Conservation (phyloP, 441 rosid species). For the Mallotus repandus region DNA sequence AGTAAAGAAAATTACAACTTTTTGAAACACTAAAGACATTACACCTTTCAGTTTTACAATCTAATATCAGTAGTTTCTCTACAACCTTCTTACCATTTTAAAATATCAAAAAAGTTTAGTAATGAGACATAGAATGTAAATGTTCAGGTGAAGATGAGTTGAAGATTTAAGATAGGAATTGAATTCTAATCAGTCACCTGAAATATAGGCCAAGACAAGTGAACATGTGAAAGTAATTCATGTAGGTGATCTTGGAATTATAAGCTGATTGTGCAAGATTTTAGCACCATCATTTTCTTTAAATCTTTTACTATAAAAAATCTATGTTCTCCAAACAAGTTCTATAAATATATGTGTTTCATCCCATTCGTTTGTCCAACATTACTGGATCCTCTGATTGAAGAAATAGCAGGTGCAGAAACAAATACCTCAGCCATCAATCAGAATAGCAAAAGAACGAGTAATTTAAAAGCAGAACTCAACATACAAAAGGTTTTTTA, state of each 20-base stretch:
- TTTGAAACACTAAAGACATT: not conserved
- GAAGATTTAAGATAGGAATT: not conserved
- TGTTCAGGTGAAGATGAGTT: not conserved
- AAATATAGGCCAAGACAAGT: not conserved
- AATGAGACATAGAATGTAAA: not conserved
- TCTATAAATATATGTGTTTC: not conserved
- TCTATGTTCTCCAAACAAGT: not conserved
- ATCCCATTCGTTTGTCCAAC: not conserved
- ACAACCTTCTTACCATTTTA: not conserved
- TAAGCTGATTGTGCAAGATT: not conserved
- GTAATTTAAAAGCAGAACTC: not conserved
- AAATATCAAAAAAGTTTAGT: not conserved
- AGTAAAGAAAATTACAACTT: not conserved
- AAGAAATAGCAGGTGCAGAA: not conserved
- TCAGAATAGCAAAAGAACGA: not conserved
- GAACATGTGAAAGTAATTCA: not conserved
- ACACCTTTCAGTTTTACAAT: not conserved
- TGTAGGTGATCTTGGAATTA: not conserved
- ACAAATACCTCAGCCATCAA: no score
- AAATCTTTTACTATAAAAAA: not conserved
- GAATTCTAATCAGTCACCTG: not conserved
- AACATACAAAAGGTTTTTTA: not conserved
- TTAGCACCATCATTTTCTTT: not conserved
- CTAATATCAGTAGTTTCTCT: not conserved
- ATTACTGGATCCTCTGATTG: not conserved